Evolutionary conservation across 2,329 filamentous ascomycete genomes (phyloP), one percentile per base, ranked within the genome.

Genomic region (Aaosphaeria pasadenensis): DNA sequence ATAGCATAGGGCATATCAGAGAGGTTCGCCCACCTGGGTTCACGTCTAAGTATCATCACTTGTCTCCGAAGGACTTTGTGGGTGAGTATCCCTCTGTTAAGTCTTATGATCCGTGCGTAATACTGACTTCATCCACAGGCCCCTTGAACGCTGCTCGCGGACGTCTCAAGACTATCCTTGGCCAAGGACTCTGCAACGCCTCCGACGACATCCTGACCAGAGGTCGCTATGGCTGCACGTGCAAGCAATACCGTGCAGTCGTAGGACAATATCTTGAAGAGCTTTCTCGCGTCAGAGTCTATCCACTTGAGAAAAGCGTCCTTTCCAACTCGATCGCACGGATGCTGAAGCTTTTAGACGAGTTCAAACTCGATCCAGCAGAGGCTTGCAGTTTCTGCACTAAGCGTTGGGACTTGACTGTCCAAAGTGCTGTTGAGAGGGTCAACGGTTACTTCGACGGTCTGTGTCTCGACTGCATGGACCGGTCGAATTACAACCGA

Each of bases 391-490:
- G 24, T 4, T 35, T 44, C 5, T 60, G 55, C 42, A 44, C 7
- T 13, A 30, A 24, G 3, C 39, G 50, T 36, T 52, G 47, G 47
- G 30, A 46, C 4, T 3, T 6, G 11, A 30, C 32, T 11, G 39
- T 55, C 9, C 6, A 7, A 5, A 39, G n/a, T 4, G 13, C 24
- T 5, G 33, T 13, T 2, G 7, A 11, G 4, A 45, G 38, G 31
- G 44, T 42, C 11, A n/a, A 1, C 30, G 13, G 31, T 7, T 50
- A 54, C 44, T 69, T 69, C 43, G 50, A 68, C 11, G 66, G 66
- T 4, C 38, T 69, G 28, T 70, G 66, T 33, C 44, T 69, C 4
- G 63, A 67, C 30, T 67, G 66, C 48, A 66, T 65, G 59, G 46
- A 59, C 30, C 35, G 41, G 4, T 55, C 50, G 30, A 50, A 48